Conservation (phyloP, 148 eudicot genomes). For the Hydrangea macrophylla region DNA sequence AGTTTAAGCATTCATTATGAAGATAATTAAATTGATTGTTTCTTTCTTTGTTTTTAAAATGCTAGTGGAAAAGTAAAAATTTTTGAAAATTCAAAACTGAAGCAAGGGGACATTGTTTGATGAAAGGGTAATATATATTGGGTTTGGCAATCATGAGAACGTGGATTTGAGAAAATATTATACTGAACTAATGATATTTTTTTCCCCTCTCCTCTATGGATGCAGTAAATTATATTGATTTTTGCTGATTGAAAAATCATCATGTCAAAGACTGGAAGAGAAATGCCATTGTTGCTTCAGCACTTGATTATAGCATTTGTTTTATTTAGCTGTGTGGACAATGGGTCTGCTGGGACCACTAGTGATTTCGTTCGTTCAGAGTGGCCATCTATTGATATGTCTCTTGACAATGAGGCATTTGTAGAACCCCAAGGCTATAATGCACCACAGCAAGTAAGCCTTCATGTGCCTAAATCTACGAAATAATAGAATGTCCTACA, state of each 20-base stretch:
- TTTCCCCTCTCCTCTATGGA: too few species aligned
- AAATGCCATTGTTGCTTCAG: conserved; percentile 28
- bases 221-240: conserved; percentile 17
- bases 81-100: too few species aligned
- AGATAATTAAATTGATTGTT: too few species aligned
- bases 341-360: conserved; percentile 64
- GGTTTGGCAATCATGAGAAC: too few species aligned
- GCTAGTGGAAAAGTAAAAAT: too few species aligned
- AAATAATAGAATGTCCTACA: neutral
- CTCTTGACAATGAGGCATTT: conserved; percentile 77
- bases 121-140: too few species aligned
- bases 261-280: conserved; percentile 36
- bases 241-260: conserved; percentile 24
- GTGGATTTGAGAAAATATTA: too few species aligned
- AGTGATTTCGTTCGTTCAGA: conserved; percentile 70
- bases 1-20: too few species aligned
- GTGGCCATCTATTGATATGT: conserved; percentile 82
- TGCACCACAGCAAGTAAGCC: conserved; percentile 88
- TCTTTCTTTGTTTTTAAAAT: too few species aligned
- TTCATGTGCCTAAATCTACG: conserved; percentile 6
- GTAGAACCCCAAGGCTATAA: conserved; percentile 77
- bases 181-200: too few species aligned
- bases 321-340: conserved; percentile 39
- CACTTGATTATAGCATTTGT: conserved; percentile 39
- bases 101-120: too few species aligned